Percentiles rank a stretch among this genome's conserved stretches.
Conservation (phyloP, 2,329 filamentous ascomycete species). For the Arthrobotrys pseudoclavata region DNA sequence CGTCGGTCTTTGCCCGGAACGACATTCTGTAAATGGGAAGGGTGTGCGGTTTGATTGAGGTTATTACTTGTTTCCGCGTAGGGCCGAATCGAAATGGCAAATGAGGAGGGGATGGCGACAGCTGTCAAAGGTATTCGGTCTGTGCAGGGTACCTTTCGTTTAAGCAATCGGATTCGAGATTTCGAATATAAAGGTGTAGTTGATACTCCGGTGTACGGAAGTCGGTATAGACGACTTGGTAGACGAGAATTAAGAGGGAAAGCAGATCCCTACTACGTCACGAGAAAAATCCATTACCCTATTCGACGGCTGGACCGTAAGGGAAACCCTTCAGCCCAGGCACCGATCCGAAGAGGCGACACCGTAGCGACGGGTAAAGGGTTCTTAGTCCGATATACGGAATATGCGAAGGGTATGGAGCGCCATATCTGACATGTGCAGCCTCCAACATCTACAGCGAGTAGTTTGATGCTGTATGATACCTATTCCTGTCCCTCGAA, state of each 20-base stretch:
- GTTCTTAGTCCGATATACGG: slow-evolving; percentile 20
- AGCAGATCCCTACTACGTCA: slow-evolving; percentile 30
- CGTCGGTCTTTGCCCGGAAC: slow-evolving; percentile 56
- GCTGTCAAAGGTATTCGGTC: slow-evolving; percentile 38
- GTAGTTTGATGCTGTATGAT: slow-evolving; percentile 16
- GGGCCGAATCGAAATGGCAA: slow-evolving; percentile 49
- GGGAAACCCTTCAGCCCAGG: slow-evolving; percentile 32
- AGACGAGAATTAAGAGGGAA: slow-evolving; percentile 8
- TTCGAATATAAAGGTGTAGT: slow-evolving; percentile 23
- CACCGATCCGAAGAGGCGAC: slow-evolving; percentile 54
- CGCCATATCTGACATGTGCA: slow-evolving; percentile 36
- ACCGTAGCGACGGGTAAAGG: slow-evolving; percentile 33
- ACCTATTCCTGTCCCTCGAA: slow-evolving; percentile 16
- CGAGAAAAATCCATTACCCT: slow-evolving; percentile 39
- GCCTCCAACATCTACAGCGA: slow-evolving; percentile 11
- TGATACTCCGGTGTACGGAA: slow-evolving; percentile 19
- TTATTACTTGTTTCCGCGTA: slow-evolving; percentile 36
- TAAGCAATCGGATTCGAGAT: slow-evolving; percentile 12
- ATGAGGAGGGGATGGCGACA: slow-evolving; percentile 22
- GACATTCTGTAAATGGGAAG: slow-evolving; percentile 58
- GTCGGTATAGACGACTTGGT: slow-evolving; percentile 4
- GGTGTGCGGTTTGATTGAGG: slow-evolving; percentile 19
- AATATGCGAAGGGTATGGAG: slow-evolving; percentile 26
- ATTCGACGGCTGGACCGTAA: slow-evolving; percentile 32
- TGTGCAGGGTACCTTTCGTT: slow-evolving; percentile 30